Base-by-base conservation (phyloP, 1,284 basidiomycete genomes). In the Hemileccinum hortonii region DNA sequence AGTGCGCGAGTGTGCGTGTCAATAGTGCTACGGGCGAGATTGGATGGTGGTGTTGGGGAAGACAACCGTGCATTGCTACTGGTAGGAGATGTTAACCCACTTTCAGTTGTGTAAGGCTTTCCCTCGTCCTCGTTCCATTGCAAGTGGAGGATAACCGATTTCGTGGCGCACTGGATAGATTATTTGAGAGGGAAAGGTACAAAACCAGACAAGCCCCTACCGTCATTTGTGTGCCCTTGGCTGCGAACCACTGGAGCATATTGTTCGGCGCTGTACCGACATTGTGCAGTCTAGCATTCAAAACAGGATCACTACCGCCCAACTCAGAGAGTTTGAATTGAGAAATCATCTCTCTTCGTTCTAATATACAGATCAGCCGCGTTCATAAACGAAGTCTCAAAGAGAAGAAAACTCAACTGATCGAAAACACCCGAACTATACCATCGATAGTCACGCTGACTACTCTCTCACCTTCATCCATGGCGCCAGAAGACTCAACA, bases 201-300 rank as follows among this genome's bases (percentile, higher is more conserved):
- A 12, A 21, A 32, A 16, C 1, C 7, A 41, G 24, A 48, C 16
- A 26, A 32, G 19, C 3, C 70, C 80, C 49, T 65, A 93, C 91
- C 21, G 92, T 94, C 86, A 95, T 92, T 63, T 92, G 89, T 15
- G 85, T 84, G 1, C 90, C 90, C 60, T 94, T 92, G 0, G 92
- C 92, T 7, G 91, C 91, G 63, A 95, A 94, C 92, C 92, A 92
- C 81, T 92, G 90, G 8, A 91, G 75, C 89, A 90, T 90, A 65
- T 90, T 90, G 62, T 90, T 87, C 19, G 87, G 82, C 0, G 88
- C 87, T 30, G 80, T 69, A 3, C 90, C 91, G 12, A 94, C 84
- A 60, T 89, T 83, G 61, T 81, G 81, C 55, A 94, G 66, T 61
- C 83, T 86, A 4, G 83, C 69, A 57, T 78, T 83, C 57, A 87